phyloP scores from a whole-genome alignment of 805 yeast species.

The Pichia nanzhaoensis region DNA sequence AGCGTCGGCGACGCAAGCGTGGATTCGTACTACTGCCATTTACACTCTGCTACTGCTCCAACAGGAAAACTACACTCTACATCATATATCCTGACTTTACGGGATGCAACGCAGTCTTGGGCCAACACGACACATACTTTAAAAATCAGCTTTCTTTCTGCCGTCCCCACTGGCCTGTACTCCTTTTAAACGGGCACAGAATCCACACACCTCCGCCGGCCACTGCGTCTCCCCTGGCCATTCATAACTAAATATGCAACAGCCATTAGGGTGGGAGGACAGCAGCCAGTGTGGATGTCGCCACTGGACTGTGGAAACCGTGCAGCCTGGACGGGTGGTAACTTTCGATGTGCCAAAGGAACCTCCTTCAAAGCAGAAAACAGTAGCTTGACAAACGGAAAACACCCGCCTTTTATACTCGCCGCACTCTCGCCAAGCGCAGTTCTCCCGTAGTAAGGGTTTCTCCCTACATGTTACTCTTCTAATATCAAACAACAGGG shows the following conservation, averaged over 20 bases:
- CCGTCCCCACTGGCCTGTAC: neutral
- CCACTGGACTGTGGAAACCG: neutral
- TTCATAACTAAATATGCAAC: conserved; percentile 15
- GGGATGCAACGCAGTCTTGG: conserved; percentile 9
- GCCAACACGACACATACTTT: neutral
- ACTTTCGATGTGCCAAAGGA: conserved; percentile 15
- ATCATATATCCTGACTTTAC: conserved; percentile 11
- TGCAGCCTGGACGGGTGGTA: conserved; percentile 9
- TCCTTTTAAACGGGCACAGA: no score
- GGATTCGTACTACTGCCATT: no score
- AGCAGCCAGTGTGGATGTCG: neutral
- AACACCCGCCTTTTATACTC: neutral
- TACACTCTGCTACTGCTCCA: no score
- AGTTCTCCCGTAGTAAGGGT: neutral
- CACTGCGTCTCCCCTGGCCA: conserved; percentile 1
- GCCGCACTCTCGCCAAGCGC: neutral
- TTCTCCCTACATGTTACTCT: neutral
- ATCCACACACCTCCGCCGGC: neutral
- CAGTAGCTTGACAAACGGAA: neutral
- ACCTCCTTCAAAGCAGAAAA: neutral
- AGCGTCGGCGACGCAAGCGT: no score
- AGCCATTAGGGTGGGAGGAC: neutral
- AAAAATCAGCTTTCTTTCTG: conserved; percentile 2
- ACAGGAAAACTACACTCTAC: no score
- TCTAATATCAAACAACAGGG: neutral